Conservation (phyloP, 2,329 filamentous ascomycete genomes). For the Stemphylium vesicarium region DNA sequence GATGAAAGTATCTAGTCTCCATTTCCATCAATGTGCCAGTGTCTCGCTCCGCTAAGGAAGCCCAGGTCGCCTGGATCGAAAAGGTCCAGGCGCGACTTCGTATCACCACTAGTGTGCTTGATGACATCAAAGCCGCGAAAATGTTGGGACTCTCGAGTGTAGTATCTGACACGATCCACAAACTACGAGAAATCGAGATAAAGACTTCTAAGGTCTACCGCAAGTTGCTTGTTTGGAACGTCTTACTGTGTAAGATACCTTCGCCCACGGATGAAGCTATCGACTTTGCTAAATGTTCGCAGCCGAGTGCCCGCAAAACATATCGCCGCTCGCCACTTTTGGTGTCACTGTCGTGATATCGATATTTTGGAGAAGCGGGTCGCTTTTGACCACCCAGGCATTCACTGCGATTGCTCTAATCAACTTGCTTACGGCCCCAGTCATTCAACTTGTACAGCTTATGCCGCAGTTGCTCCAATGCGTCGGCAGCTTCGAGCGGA, state of each 20-base stretch:
- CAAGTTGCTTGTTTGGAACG: neutral
- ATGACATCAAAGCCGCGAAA: neutral
- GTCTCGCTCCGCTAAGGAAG: neutral
- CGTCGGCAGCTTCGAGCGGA: constrained; percentile 1
- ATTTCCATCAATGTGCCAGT: neutral
- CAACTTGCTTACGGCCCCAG: neutral
- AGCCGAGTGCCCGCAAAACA: constrained; percentile 4
- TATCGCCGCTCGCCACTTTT: neutral
- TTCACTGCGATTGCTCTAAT: neutral
- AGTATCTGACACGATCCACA: neutral
- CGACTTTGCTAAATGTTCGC: neutral
- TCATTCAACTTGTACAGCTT: constrained; percentile 1
- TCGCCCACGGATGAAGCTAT: neutral
- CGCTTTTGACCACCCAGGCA: neutral
- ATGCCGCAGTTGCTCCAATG: constrained; percentile 4
- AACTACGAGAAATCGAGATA: neutral
- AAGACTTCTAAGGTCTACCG: neutral
- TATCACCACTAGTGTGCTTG: neutral
- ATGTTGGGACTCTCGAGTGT: neutral
- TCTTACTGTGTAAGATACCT: neutral
- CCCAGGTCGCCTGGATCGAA: neutral
- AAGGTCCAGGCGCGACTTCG: neutral
- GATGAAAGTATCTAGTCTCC: neutral
- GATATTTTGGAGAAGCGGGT: neutral
- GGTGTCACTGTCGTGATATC: neutral